Percentiles rank a stretch among this genome's conserved stretches.
These are phyloP conservation scores for Populus alba DNA, from an alignment of 345 rosid genomes.

Conservation along the genomic window DNA sequence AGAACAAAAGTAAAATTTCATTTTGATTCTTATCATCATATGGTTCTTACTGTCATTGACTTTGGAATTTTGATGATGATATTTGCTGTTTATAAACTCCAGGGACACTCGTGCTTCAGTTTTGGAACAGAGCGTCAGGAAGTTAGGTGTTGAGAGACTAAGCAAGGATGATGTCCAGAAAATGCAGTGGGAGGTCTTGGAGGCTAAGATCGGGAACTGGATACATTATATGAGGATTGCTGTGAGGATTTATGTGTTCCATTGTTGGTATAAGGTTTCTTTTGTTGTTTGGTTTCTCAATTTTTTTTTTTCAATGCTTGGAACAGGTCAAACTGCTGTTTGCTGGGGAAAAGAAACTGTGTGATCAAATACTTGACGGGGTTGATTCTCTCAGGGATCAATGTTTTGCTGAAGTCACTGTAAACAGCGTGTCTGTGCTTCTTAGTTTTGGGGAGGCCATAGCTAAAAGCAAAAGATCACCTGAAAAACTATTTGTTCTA, in stretches of 20 bases:
- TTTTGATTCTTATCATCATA: neutral
- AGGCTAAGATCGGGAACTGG: constrained; percentile 97
- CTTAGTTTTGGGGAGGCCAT: constrained; percentile 97
- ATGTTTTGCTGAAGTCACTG: constrained; percentile 84
- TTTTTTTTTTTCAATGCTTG: constrained; percentile 14
- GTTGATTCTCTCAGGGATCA: constrained; percentile 72
- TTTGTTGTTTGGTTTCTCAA: neutral
- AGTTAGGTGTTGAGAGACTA: constrained; percentile 91
- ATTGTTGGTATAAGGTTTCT: neutral
- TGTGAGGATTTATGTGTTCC: constrained; percentile 39
- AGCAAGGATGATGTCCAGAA: constrained; percentile 94
- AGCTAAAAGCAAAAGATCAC: constrained; percentile 97
- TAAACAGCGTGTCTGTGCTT: constrained; percentile 66
- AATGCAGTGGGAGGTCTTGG: constrained; percentile 99
- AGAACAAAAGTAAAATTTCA: neutral
- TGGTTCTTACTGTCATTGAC: neutral
- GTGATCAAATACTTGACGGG: constrained; percentile 80
- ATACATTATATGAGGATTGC: constrained; percentile 94
- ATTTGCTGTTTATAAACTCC: constrained; percentile 7
- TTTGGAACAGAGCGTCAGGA: constrained; percentile 83
- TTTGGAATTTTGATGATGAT: constrained; percentile 1
- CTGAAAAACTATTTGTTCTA: constrained; percentile 86
- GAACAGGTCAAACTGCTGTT: constrained; percentile 85
- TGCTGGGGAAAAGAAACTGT: constrained; percentile 82
- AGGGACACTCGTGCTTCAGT: constrained; percentile 88